phyloP scores from a whole-genome alignment of 2,329 filamentous ascomycete genomes.

The Alternaria sp. region DNA sequence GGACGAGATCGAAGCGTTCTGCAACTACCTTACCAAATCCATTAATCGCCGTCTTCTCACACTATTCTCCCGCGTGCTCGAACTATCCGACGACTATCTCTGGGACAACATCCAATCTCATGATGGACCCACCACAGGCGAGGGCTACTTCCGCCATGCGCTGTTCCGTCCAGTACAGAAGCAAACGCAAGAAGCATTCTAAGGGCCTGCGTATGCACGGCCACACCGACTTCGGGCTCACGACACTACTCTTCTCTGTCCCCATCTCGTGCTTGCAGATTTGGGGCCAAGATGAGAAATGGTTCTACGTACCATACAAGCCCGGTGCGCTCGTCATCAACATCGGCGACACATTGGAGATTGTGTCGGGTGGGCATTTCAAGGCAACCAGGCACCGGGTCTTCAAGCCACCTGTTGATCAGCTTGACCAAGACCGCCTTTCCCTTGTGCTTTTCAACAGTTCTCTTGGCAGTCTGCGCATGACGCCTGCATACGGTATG shows the following conservation, averaged over 20 bases:
- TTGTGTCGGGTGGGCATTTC: slow-evolving; percentile 59
- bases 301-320: slow-evolving; percentile 41
- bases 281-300: slow-evolving; percentile 35
- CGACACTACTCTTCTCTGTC: slow-evolving; percentile 36
- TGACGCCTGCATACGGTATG: slow-evolving; percentile 32
- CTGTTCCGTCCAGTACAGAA: slow-evolving; percentile 38
- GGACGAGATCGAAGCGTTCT: slow-evolving; percentile 60
- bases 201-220: slow-evolving; percentile 47
- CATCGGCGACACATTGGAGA: slow-evolving; percentile 37
- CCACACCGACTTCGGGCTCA: slow-evolving; percentile 39
- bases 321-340: slow-evolving; percentile 40
- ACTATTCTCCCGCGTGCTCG: slow-evolving; percentile 36
- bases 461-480: slow-evolving; percentile 32
- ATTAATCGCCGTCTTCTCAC: slow-evolving; percentile 55
- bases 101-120: slow-evolving; percentile 36
- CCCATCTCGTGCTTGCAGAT: slow-evolving; percentile 40
- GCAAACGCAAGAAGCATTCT: slow-evolving; percentile 32
- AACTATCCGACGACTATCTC: slow-evolving; percentile 35
- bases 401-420: slow-evolving; percentile 55
- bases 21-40: slow-evolving; percentile 59
- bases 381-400: slow-evolving; percentile 59
- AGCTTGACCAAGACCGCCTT: slow-evolving; percentile 48
- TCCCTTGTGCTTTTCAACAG: slow-evolving; percentile 35
- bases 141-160: slow-evolving; percentile 38
- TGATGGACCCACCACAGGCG: slow-evolving; percentile 33